Percentiles rank a stretch among this genome's conserved stretches.
These are phyloP conservation scores for Penicillium cataractarum DNA, from an alignment of 495 filamentous ascomycete species.

Conservation along the genomic window DNA sequence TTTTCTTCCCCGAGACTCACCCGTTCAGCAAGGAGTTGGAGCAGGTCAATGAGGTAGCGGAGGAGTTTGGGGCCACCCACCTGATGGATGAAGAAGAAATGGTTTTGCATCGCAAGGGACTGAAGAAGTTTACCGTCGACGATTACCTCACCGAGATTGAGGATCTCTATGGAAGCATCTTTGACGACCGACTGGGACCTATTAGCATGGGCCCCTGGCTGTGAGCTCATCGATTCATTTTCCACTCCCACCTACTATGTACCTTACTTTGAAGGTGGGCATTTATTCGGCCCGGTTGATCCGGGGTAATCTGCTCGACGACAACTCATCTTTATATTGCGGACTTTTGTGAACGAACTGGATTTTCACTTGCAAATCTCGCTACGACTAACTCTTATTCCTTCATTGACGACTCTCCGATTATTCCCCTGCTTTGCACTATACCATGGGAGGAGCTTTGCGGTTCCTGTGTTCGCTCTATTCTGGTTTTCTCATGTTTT, in stretches of 20 bases:
- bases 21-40: slow-evolving; percentile 56
- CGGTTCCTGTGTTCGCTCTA: slow-evolving; percentile 20
- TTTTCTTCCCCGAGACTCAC: slow-evolving; percentile 50
- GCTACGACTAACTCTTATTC: slow-evolving; percentile 39
- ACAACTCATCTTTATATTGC: slow-evolving; percentile 16
- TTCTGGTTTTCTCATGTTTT: slow-evolving; percentile 7
- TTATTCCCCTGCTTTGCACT: slow-evolving; percentile 25
- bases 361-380: slow-evolving; percentile 20
- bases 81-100: slow-evolving; percentile 74
- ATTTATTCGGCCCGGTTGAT: slow-evolving; percentile 26
- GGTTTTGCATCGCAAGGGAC: slow-evolving; percentile 63
- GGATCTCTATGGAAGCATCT: slow-evolving; percentile 60
- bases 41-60: slow-evolving; percentile 69
- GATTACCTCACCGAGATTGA: slow-evolving; percentile 87
- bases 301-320: slow-evolving; percentile 19
- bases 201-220: slow-evolving; percentile 47
- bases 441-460: slow-evolving; percentile 36
- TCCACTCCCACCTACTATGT: not conserved
- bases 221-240: slow-evolving; percentile 26
- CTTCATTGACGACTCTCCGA: slow-evolving; percentile 26
- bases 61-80: slow-evolving; percentile 74
- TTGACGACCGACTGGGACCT: slow-evolving; percentile 49
- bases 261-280: not conserved
- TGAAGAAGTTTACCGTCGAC: slow-evolving; percentile 73
- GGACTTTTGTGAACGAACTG: slow-evolving; percentile 26